These are phyloP conservation scores for Candolleomyces eurysporus DNA, from an alignment of 768 basidiomycete species.

Conservation along the genomic window DNA sequence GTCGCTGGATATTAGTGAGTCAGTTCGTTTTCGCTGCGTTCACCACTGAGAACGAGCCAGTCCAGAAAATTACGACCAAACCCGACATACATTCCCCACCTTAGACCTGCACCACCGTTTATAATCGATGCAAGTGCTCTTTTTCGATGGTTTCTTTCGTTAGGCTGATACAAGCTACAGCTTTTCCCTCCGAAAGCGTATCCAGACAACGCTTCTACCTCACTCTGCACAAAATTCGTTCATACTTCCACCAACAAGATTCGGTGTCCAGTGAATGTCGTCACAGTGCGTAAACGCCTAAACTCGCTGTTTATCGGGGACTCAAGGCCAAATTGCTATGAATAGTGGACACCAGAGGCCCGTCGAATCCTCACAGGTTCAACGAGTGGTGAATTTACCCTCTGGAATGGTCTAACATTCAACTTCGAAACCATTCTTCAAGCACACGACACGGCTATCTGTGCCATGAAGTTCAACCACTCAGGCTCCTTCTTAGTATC, in stretches of 20 bases:
- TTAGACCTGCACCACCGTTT: slow-evolving; percentile 85
- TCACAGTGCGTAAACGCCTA: slow-evolving; percentile 64
- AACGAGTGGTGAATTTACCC: slow-evolving; percentile 95
- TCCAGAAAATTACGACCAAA: slow-evolving; percentile 77
- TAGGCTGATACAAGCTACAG: slow-evolving; percentile 38
- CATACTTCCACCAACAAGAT: slow-evolving; percentile 99
- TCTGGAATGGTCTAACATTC: slow-evolving; percentile 99
- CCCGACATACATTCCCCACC: slow-evolving; percentile 67
- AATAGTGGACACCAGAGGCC: slow-evolving; percentile 96
- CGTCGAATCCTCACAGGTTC: slow-evolving; percentile 92
- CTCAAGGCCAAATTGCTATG: background rate
- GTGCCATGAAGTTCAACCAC: slow-evolving; percentile 86
- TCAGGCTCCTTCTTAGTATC: slow-evolving; percentile 93
- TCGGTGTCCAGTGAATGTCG: slow-evolving; percentile 93
- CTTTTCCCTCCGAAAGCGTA: slow-evolving; percentile 94
- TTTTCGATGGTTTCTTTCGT: slow-evolving; percentile 7
- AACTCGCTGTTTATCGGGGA: background rate
- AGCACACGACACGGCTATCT: slow-evolving; percentile 94
- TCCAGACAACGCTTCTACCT: slow-evolving; percentile 86
- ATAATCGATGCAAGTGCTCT: slow-evolving; percentile 76
- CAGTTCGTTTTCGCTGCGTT: background rate
- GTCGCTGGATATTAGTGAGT: slow-evolving; percentile 81
- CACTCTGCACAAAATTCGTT: slow-evolving; percentile 94
- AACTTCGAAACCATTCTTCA: slow-evolving; percentile 99
- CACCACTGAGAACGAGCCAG: slow-evolving; percentile 24